Conservation (phyloP, 352 stramenopile genomes). For the Pythium phragmiticola region DNA sequence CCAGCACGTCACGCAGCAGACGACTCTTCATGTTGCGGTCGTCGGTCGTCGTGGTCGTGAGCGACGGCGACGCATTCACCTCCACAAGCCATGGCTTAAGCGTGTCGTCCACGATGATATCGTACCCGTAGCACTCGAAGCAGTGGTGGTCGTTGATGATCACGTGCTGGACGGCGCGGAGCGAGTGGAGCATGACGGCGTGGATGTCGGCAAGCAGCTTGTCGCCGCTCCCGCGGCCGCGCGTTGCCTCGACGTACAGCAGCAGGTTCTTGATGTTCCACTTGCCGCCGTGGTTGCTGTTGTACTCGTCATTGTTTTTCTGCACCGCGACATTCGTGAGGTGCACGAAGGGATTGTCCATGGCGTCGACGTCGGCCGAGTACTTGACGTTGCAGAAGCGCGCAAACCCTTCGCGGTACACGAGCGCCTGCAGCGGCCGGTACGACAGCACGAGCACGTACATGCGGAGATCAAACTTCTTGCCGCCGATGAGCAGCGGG, state of each 20-base stretch:
- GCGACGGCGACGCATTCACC: conserved; percentile 77
- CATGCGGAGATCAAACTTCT: conserved; percentile 93
- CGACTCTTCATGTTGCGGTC: conserved; percentile 82
- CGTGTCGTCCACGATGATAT: conserved; percentile 91
- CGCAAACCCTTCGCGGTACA: conserved; percentile 90
- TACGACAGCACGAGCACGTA: conserved; percentile 92
- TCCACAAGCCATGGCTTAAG: conserved; percentile 94
- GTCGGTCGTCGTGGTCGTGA: conserved; percentile 65
- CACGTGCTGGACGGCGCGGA: conserved; percentile 87
- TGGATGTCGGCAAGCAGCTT: conserved; percentile 71
- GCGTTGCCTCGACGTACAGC: conserved; percentile 80
- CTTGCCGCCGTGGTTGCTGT: conserved; percentile 88
- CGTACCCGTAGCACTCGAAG: conserved; percentile 95
- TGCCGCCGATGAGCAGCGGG: conserved; percentile 88
- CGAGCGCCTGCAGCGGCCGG: conserved; percentile 69
- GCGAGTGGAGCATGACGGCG: conserved; percentile 82
- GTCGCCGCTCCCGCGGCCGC: conserved; percentile 46
- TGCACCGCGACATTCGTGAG: conserved; percentile 90
- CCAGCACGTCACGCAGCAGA: conserved; percentile 67
- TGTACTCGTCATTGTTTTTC: conserved; percentile 92
- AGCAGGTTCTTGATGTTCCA: conserved; percentile 88
- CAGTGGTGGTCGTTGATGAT: conserved; percentile 94
- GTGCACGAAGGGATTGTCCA: conserved; percentile 91
- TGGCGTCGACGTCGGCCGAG: conserved; percentile 74
- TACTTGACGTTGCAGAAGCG: conserved; percentile 93